Evolutionary conservation across 495 filamentous ascomycete species (phyloP).

Genomic region (Hypoxylon perforatum): DNA sequence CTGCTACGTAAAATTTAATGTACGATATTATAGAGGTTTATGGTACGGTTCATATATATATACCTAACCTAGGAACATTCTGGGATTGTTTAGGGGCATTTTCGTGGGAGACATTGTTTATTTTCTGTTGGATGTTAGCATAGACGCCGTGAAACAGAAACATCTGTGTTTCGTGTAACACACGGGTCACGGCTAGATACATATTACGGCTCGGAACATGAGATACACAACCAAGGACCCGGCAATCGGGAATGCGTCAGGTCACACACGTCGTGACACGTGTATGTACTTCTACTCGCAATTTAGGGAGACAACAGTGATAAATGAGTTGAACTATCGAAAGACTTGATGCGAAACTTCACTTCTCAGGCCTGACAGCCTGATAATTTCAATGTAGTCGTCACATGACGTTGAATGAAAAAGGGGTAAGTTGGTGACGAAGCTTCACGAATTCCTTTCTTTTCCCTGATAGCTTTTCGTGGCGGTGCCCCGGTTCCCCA

Average conservation of each 20-base stretch:
- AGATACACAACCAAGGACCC: not conserved
- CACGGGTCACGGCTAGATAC: not conserved
- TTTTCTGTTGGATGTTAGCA: too few species aligned
- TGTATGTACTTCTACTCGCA: not conserved
- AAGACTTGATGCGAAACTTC: too few species aligned
- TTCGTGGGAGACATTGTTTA: too few species aligned
- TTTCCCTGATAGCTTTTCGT: conserved; percentile 9
- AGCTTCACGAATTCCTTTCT: conserved; percentile 2
- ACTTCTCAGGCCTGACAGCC: too few species aligned
- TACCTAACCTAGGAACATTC: not conserved
- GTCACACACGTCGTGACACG: not conserved
- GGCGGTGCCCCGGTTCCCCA: conserved; percentile 7
- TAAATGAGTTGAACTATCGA: too few species aligned
- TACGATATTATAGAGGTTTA: not conserved
- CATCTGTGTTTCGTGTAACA: not conserved
- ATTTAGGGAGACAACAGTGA: too few species aligned
- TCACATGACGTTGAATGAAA: conserved; percentile 2
- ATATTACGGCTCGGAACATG: not conserved
- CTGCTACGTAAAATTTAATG: not conserved
- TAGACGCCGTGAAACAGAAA: not conserved
- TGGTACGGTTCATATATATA: conserved; percentile 2
- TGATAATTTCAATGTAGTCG: too few species aligned
- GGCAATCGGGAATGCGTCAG: not conserved
- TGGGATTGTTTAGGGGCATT: not conserved
- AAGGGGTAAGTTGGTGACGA: conserved; percentile 5